A percentile compares a stretch with the other conserved stretches of the same genome.
Evolutionary conservation across 179 eudicot species (phyloP).

Genomic region (Silene vulgaris): DNA sequence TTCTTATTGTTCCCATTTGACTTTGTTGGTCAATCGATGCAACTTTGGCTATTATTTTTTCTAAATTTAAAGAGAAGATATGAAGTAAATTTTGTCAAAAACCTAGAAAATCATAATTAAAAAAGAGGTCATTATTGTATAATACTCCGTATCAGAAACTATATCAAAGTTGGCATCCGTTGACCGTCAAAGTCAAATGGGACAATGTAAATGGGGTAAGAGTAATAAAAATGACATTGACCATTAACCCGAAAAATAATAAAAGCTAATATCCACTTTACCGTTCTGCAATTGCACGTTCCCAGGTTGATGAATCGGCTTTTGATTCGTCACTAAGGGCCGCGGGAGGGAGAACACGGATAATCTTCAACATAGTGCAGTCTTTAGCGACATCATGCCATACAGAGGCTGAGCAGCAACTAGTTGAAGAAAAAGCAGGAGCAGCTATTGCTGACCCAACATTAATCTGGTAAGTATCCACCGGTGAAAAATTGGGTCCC

Average conservation of each 20-base stretch:
- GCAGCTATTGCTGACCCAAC: constrained; percentile 91
- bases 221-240: not conserved
- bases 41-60: not conserved
- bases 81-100: too few relatives aligned
- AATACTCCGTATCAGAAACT: too few relatives aligned
- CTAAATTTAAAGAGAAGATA: not conserved
- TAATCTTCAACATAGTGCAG: constrained; percentile 71
- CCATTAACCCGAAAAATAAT: not conserved
- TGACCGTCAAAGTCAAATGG: not conserved
- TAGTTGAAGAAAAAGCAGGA: constrained; percentile 95
- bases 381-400: constrained; percentile 81
- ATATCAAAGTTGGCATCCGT: not conserved
- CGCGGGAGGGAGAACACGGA: constrained; percentile 93
- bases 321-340: constrained; percentile 64
- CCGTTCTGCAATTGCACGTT: constrained; percentile 98
- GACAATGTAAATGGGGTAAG: not conserved
- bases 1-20: too few relatives aligned
- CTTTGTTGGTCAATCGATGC: not conserved
- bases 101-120: too few relatives aligned
- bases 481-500: constrained; percentile 69
- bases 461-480: constrained; percentile 81
- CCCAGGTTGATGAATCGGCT: constrained; percentile 74
- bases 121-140: too few relatives aligned
- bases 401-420: constrained; percentile 94
- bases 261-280: constrained; percentile 15